These are phyloP conservation scores for Austroboletus eburneus DNA, from an alignment of 768 basidiomycete species.

Conservation along the genomic window DNA sequence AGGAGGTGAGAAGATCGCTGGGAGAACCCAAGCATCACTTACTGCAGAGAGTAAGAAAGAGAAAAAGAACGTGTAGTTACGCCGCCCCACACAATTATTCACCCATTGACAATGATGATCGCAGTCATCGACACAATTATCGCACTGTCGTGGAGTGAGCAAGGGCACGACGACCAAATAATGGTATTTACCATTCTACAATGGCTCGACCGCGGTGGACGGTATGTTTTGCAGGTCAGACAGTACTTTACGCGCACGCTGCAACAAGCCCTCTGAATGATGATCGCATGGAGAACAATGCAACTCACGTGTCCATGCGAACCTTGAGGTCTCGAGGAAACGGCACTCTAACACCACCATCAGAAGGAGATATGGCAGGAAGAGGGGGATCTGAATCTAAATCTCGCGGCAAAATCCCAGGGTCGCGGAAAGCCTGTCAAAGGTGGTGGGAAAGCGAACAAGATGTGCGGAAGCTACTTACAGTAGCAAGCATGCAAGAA, in stretches of 20 bases:
- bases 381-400: slow-evolving; percentile 85
- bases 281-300: background rate
- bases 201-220: slow-evolving; percentile 92
- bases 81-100: slow-evolving; percentile 92
- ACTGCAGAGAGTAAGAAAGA: slow-evolving; percentile 75
- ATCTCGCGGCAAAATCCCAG: slow-evolving; percentile 86
- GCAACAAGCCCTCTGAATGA: background rate
- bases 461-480: slow-evolving; percentile 33
- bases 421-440: slow-evolving; percentile 68
- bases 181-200: slow-evolving; percentile 74
- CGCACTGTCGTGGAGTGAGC: slow-evolving; percentile 54
- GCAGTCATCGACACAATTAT: slow-evolving; percentile 95
- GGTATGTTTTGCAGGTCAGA: slow-evolving; percentile 86
- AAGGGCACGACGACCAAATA: background rate
- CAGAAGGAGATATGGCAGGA: slow-evolving; percentile 56
- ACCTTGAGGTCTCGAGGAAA: slow-evolving; percentile 81
- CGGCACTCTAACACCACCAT: slow-evolving; percentile 58
- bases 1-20: slow-evolving; percentile 6
- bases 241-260: slow-evolving; percentile 94
- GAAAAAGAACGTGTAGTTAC: slow-evolving; percentile 95
- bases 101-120: slow-evolving; percentile 92
- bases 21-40: slow-evolving; percentile 29
- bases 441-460: background rate
- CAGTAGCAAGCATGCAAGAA: slow-evolving; percentile 73
- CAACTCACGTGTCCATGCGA: slow-evolving; percentile 66